A percentile compares a stretch with the other conserved stretches of the same genome.
Evolutionary conservation across 164 flowering plant genomes (phyloP).

Genomic region (Liriodendron chinense): DNA sequence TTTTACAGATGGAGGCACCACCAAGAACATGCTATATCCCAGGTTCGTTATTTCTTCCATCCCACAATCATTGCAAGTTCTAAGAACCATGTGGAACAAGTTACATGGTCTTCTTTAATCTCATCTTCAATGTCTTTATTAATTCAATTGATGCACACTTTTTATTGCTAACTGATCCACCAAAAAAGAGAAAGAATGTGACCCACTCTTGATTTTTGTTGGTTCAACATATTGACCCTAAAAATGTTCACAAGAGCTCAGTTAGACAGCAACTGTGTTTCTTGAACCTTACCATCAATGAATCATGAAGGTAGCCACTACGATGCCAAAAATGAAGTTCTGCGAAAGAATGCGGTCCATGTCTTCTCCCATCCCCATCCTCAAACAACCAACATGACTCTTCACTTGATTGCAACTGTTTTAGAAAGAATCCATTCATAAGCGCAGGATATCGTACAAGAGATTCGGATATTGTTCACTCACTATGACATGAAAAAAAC

Average conservation of each 20-base stretch:
- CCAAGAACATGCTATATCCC: neutral
- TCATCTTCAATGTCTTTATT: neutral
- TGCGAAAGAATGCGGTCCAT: constrained; percentile 82
- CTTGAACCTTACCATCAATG: constrained; percentile 51
- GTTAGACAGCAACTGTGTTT: neutral
- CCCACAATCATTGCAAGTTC: neutral
- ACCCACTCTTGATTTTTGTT: too few species aligned
- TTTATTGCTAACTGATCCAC: too few species aligned
- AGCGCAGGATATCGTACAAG: neutral
- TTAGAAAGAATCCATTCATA: neutral
- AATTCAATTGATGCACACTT: neutral
- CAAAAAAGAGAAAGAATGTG: too few species aligned
- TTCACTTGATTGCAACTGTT: constrained; percentile 42
- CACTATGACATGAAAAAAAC: neutral
- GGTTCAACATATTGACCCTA: neutral
- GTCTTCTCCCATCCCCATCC: constrained; percentile 59
- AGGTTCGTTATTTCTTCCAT: neutral
- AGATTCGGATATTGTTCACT: neutral
- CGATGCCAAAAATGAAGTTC: constrained; percentile 71
- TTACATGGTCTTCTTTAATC: neutral
- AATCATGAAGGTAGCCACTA: constrained; percentile 62
- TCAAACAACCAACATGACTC: constrained; percentile 69
- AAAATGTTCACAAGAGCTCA: neutral
- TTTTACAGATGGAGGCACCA: neutral
- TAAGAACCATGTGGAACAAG: neutral